phyloP scores from a whole-genome alignment of 2,329 filamentous ascomycete genomes.

The Talaromyces sp. region DNA sequence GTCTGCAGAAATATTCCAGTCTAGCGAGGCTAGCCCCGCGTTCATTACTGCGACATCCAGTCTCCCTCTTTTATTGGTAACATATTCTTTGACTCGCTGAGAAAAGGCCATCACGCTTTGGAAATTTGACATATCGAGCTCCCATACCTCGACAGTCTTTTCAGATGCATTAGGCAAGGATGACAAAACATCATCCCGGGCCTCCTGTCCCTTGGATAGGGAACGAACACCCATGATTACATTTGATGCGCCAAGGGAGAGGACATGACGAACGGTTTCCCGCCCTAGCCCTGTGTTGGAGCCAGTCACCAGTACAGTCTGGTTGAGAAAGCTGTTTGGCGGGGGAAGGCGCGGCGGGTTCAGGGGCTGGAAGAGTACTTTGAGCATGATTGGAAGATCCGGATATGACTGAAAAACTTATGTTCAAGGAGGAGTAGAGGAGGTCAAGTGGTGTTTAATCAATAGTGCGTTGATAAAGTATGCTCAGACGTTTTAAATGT shows the following conservation, averaged over 20 bases:
- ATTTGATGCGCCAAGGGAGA: conserved; percentile 9
- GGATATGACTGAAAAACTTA: not conserved
- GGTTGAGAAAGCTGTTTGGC: not conserved
- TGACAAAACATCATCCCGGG: conserved; percentile 35
- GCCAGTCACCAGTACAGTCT: conserved; percentile 10
- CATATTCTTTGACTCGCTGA: conserved; percentile 14
- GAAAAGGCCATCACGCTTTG: conserved; percentile 35
- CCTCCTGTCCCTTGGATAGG: conserved; percentile 38
- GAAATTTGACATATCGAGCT: conserved; percentile 38
- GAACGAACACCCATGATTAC: conserved; percentile 35
- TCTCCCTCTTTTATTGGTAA: conserved; percentile 19
- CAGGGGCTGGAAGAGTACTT: conserved; percentile 4
- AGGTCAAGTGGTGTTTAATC: too few species aligned
- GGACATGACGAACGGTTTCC: conserved; percentile 4
- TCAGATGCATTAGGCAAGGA: conserved; percentile 11
- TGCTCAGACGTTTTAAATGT: not conserved
- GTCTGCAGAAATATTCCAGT: conserved; percentile 30
- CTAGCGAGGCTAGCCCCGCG: conserved; percentile 27
- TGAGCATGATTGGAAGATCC: not conserved
- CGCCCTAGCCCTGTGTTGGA: conserved; percentile 11
- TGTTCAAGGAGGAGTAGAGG: not conserved
- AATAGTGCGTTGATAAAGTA: not conserved
- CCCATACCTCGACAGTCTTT: conserved; percentile 38
- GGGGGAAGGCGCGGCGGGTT: conserved; percentile 1
- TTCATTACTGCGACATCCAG: conserved; percentile 35